Evolutionary conservation across 2,329 filamentous ascomycete genomes (phyloP).

Genomic region (Botrytis medusae): DNA sequence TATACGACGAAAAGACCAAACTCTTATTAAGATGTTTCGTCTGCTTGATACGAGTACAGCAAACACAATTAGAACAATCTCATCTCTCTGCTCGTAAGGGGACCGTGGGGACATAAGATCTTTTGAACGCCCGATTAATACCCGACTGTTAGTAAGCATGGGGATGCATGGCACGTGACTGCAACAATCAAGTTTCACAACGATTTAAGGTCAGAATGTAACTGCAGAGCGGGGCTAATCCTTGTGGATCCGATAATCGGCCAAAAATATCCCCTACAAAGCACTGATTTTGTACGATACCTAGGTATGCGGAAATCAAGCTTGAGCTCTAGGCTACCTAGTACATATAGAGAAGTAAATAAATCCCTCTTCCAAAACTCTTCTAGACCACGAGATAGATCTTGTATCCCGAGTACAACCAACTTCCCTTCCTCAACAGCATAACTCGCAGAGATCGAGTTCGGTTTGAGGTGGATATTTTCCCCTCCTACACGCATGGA

Average conservation of each 20-base stretch:
- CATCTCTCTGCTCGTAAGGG: not conserved
- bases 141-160: not conserved
- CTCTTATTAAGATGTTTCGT: not conserved
- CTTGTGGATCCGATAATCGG: not conserved
- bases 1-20: not conserved
- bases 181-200: not conserved
- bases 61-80: not conserved
- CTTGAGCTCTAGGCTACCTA: not conserved
- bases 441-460: constrained; percentile 13
- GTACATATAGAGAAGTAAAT: not conserved
- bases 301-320: not conserved
- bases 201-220: not conserved
- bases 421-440: not conserved
- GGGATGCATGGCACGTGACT: not conserved
- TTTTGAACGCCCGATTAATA: not conserved
- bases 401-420: constrained; percentile 2
- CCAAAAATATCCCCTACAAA: not conserved
- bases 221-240: constrained; percentile 10
- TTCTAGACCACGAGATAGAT: constrained; percentile 5
- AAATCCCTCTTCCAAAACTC: not conserved
- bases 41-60: not conserved
- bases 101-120: not conserved
- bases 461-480: constrained; percentile 10
- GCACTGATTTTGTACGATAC: not conserved
- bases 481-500: constrained; percentile 34